Conservation (phyloP, 1,139 yeast genomes). For the Debaryomycetaceae sp. region DNA sequence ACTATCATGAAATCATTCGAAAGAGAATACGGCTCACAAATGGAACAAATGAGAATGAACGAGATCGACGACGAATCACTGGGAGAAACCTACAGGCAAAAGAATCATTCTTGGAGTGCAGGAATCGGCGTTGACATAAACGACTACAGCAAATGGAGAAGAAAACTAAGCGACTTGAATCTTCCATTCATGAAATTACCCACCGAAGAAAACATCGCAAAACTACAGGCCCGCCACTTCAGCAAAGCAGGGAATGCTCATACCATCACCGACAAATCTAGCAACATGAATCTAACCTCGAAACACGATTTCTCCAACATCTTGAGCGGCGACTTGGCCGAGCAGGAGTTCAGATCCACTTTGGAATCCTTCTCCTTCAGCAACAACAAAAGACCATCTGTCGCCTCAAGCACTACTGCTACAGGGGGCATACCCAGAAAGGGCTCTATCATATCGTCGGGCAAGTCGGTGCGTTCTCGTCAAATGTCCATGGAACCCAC, state of each 20-base stretch:
- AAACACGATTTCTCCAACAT: slow-evolving; percentile 34
- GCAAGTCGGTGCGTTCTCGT: not conserved
- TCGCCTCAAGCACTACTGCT: not conserved
- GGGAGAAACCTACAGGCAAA: not conserved
- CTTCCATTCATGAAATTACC: slow-evolving; percentile 47
- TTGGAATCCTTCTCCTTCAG: slow-evolving; percentile 32
- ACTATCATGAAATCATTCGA: slow-evolving; percentile 42
- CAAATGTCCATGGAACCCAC: slow-evolving; percentile 1
- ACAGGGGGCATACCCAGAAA: not conserved
- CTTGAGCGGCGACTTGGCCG: slow-evolving; percentile 26
- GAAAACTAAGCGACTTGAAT: slow-evolving; percentile 25
- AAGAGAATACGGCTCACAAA: slow-evolving; percentile 29
- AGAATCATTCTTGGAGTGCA: slow-evolving; percentile 22
- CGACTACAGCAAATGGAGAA: slow-evolving; percentile 34
- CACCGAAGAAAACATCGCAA: slow-evolving; percentile 27
- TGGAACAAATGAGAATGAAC: slow-evolving; percentile 8
- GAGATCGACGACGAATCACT: not conserved
- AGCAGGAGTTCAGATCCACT: slow-evolving; percentile 27
- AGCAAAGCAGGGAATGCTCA: slow-evolving; percentile 11
- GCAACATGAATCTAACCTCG: not conserved
- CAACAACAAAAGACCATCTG: slow-evolving; percentile 6
- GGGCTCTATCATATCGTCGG: not conserved
- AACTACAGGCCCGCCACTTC: slow-evolving; percentile 25
- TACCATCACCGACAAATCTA: slow-evolving; percentile 3
- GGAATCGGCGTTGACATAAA: slow-evolving; percentile 23